A percentile compares a stretch with the other conserved stretches of the same genome.
Conservation (phyloP, 345 rosid species). For the Luvunga scandens region DNA sequence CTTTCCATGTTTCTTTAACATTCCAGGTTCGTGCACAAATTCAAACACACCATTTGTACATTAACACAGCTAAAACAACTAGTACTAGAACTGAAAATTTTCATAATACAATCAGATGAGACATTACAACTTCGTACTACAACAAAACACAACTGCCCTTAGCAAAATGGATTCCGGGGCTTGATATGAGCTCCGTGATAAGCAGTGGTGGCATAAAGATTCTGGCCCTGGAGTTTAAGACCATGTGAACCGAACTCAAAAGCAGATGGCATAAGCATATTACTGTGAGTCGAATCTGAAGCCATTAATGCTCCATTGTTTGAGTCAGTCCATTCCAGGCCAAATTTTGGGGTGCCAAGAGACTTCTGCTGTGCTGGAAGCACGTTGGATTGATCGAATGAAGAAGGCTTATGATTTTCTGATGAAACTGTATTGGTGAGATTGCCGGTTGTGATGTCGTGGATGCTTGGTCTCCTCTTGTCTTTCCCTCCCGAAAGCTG, state of each 20-base stretch:
- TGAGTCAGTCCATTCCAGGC: slow-evolving; percentile 22
- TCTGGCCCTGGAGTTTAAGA: slow-evolving; percentile 29
- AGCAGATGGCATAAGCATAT: slow-evolving; percentile 29
- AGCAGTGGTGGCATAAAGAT: slow-evolving; percentile 28
- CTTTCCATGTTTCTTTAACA: neutral
- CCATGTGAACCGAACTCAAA: slow-evolving; percentile 29
- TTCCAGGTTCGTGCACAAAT: slow-evolving; percentile 6
- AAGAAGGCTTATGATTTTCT: slow-evolving; percentile 12
- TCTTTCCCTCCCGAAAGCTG: slow-evolving; percentile 82
- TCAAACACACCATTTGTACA: slow-evolving; percentile 4
- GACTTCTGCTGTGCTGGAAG: slow-evolving; percentile 24
- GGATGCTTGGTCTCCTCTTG: slow-evolving; percentile 91
- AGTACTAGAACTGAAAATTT: neutral
- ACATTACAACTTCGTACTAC: neutral
- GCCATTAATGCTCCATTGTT: slow-evolving; percentile 24
- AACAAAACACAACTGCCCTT: slow-evolving; percentile 11
- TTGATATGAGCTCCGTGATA: slow-evolving; percentile 24
- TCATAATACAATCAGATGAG: neutral
- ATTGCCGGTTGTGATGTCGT: slow-evolving; percentile 76
- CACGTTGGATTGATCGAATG: slow-evolving; percentile 16
- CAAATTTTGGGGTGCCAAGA: slow-evolving; percentile 20
- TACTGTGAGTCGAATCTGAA: slow-evolving; percentile 26
- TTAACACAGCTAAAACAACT: slow-evolving; percentile 4
- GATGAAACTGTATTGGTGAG: slow-evolving; percentile 30
- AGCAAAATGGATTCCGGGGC: slow-evolving; percentile 32